These are phyloP conservation scores for Pyrenula massariospora DNA, from an alignment of 495 filamentous ascomycete genomes.

Conservation along the genomic window DNA sequence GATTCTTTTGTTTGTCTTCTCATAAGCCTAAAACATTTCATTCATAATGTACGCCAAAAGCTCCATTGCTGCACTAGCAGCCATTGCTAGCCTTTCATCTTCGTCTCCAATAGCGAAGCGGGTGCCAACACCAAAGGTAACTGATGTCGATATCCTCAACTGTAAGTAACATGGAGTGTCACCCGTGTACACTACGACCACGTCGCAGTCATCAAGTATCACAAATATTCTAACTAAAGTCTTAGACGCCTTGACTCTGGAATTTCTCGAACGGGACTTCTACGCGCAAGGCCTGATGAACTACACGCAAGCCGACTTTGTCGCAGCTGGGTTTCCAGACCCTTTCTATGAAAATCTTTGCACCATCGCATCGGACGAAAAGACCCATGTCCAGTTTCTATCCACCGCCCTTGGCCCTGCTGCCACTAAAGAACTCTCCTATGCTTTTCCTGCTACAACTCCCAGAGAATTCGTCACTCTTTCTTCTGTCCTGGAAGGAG, in stretches of 20 bases:
- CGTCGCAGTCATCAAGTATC: no score
- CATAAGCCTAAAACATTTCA: no score
- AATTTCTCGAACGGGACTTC: conserved; percentile 30
- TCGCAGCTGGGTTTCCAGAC: conserved; percentile 33
- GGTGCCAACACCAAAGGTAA: not conserved
- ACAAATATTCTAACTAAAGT: not conserved
- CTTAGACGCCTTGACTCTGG: conserved; percentile 6
- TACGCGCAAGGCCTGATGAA: conserved; percentile 47
- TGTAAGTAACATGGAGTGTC: not conserved
- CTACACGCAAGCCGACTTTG: conserved; percentile 38
- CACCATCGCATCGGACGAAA: conserved; percentile 40
- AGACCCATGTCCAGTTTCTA: conserved; percentile 46
- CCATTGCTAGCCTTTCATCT: not conserved
- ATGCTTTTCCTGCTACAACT: conserved; percentile 41
- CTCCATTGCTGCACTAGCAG: not conserved
- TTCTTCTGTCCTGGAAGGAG: not conserved
- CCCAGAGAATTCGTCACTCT: conserved; percentile 17
- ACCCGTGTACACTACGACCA: no score
- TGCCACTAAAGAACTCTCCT: conserved; percentile 40
- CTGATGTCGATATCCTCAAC: not conserved
- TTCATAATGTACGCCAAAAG: not conserved
- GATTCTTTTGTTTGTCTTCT: not conserved
- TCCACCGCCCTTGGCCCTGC: conserved; percentile 28
- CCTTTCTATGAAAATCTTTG: conserved; percentile 43
- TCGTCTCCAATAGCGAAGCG: not conserved